These are phyloP conservation scores for Phytomonas francai DNA, from an alignment of 208 protist species.

Conservation along the genomic window DNA sequence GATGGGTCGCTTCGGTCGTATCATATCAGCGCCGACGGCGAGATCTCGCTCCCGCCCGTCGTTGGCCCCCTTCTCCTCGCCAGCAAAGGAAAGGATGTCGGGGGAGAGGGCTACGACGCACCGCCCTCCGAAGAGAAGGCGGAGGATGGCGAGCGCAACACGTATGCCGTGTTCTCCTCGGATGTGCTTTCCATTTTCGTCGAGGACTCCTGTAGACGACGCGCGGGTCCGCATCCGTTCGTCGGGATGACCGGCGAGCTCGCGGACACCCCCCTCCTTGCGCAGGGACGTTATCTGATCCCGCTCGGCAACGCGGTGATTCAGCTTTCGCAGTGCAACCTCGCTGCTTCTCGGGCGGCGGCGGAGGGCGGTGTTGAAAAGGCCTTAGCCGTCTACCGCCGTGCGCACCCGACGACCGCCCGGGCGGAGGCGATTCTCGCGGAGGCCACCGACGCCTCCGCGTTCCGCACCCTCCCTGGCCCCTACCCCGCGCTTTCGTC, in stretches of 20 bases:
- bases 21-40: conserved; percentile 16
- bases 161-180: not conserved
- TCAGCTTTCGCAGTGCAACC: conserved; percentile 44
- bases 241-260: not conserved
- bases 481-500: not conserved
- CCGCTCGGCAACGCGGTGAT: conserved; percentile 21
- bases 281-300: conserved; percentile 19
- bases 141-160: not conserved
- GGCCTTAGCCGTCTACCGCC: not conserved
- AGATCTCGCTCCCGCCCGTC: conserved; percentile 25
- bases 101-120: too few species aligned
- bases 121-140: not conserved
- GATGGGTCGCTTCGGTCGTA: conserved; percentile 21
- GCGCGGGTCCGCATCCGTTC: not conserved
- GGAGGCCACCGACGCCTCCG: not conserved
- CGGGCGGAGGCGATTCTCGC: too few species aligned
- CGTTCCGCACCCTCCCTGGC: too few species aligned
- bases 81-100: not conserved
- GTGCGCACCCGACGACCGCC: not conserved
- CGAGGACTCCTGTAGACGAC: not conserved
- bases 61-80: conserved; percentile 12
- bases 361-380: not conserved
- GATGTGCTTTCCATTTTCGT: not conserved
- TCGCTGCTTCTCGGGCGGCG: conserved; percentile 16
- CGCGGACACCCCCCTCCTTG: conserved; percentile 2